phyloP scores from a whole-genome alignment of 129 eudicot genomes.

The Chrysanthemum makinoi region DNA sequence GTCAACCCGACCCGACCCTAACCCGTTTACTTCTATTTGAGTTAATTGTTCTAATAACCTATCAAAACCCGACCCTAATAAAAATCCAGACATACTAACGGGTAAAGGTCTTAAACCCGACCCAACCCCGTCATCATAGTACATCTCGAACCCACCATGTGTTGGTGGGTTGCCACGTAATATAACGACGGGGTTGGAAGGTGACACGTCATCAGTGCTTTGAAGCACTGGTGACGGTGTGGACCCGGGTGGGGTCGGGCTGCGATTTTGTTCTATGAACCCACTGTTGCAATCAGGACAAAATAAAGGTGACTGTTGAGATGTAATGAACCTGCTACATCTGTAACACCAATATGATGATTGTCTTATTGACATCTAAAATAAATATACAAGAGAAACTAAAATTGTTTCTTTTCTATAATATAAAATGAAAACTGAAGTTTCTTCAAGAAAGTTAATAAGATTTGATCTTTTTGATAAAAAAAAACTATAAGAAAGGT shows the following conservation, averaged over 20 bases:
- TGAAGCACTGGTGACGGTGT: conserved; percentile 39
- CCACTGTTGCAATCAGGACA: conserved; percentile 87
- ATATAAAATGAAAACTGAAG: too few species aligned
- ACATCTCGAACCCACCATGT: conserved; percentile 60
- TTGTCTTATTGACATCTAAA: conserved; percentile 43
- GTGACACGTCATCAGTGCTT: conserved; percentile 56
- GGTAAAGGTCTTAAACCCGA: conserved; percentile 86
- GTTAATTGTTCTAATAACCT: conserved; percentile 69
- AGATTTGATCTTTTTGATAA: too few species aligned
- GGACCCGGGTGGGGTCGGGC: conserved; percentile 39
- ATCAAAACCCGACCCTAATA: conserved; percentile 91
- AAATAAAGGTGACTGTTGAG: conserved; percentile 34
- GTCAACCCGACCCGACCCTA: conserved; percentile 43
- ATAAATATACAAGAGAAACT: too few species aligned
- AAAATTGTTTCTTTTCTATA: too few species aligned
- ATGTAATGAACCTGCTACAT: conserved; percentile 55
- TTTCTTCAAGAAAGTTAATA: too few species aligned
- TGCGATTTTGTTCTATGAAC: conserved; percentile 40
- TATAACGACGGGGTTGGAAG: conserved; percentile 83
- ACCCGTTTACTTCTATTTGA: conserved; percentile 72
- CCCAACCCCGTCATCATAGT: conserved; percentile 82
- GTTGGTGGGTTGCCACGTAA: conserved; percentile 50
- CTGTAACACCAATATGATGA: conserved; percentile 87
- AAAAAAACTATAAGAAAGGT: not conserved
- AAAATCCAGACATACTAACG: conserved; percentile 64